Evolutionary conservation across 23 red algal genomes (phyloP), one percentile per base, ranked within the genome.

Genomic region (Agarophyton chilense): DNA sequence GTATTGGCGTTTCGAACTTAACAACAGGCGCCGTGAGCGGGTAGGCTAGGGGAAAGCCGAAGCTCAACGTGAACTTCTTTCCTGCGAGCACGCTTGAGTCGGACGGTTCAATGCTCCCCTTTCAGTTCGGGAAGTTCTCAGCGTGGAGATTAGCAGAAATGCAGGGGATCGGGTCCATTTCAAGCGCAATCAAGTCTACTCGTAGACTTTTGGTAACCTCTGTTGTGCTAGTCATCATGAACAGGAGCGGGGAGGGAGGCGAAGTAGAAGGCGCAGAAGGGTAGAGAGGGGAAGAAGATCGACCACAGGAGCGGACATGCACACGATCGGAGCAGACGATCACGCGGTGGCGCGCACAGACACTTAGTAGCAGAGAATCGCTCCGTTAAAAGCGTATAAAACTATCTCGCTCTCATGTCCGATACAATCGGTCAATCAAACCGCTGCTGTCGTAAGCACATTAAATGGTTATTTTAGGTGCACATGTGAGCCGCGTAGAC

Each of bases 1-100:
- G 96, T 70, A 93, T 90, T 9, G 89, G 92, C 19, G 97, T 99
- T 3, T 66, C 67, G 47, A 99, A 99, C 53, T 78, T 85, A 45
- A 99, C 97, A 17, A 39, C 66, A 2, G 97, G 97, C 0, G 97
- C 77, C 21, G 88, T 72, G 33, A 82, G 82, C 1, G 97, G 97
- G 76, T 99, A 99, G 29, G 89, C 51, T 21, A 45, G 32, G 12
- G 93, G 93, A 47, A 99, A 99, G 1, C 18, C 13, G 54, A 99
- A 47, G 45, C 76, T 16, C 32, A 99, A 83, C 10, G 88, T 44
- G 64, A 96, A 99, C 46, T 68, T 18, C 75, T 94, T 84, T 5
- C 91, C 95, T 25, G 52, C 56, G 78, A 91, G 94, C 8, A 79
- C 70, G 31, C 75, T 82, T 9, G 67, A 65, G 17, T 93, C 36